These are phyloP conservation scores for Porcisia hertigi DNA, from an alignment of 208 protist species.

Conservation along the genomic window DNA sequence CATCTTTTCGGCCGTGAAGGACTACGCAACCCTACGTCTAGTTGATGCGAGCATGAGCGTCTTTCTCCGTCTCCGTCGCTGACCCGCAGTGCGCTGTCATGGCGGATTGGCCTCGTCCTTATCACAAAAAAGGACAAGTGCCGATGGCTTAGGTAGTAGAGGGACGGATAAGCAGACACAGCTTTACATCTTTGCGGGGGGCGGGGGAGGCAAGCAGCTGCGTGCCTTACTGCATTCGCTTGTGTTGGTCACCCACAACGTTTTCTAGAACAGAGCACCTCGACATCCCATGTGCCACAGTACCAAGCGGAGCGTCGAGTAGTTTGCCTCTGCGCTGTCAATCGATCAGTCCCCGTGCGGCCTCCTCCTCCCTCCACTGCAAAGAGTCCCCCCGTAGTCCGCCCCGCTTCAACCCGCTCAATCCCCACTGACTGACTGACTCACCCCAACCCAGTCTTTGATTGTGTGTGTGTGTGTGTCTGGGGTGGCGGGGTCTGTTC, in stretches of 20 bases:
- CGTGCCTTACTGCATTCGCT: not conserved
- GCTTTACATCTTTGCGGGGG: not conserved
- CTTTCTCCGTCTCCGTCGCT: not conserved
- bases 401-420: not conserved
- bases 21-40: not conserved
- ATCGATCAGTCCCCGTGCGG: too few relatives aligned
- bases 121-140: not conserved
- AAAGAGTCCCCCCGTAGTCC: not conserved
- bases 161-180: not conserved
- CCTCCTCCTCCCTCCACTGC: too few relatives aligned
- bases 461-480: not conserved
- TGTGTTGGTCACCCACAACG: not conserved
- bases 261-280: not conserved
- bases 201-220: not conserved
- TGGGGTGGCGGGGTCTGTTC: not conserved
- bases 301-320: not conserved
- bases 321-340: not conserved
- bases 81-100: not conserved
- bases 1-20: not conserved
- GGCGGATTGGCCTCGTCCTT: not conserved
- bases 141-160: too few relatives aligned
- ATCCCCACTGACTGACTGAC: not conserved
- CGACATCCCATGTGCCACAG: not conserved
- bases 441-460: not conserved
- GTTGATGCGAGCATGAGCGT: not conserved